Conservation (phyloP, 148 eudicot genomes). For the Rhododendron molle region DNA sequence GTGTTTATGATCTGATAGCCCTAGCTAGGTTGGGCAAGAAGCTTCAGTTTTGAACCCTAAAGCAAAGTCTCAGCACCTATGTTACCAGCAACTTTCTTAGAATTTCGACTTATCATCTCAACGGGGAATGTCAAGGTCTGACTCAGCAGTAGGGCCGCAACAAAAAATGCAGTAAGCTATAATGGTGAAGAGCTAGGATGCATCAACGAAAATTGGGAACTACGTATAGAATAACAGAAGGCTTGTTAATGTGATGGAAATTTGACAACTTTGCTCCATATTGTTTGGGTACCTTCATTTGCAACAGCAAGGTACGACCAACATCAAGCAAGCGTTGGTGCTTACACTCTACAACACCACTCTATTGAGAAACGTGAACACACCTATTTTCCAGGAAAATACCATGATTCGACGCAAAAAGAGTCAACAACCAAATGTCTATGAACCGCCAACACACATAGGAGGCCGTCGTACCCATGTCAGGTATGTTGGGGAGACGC, state of each 20-base stretch:
- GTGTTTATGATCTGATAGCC: neutral
- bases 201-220: neutral
- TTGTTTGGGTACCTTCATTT: neutral
- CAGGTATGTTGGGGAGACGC: neutral
- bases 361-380: neutral
- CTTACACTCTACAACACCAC: neutral
- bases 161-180: neutral
- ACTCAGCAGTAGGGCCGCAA: neutral
- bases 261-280: neutral
- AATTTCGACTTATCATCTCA: neutral
- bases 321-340: neutral
- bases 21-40: neutral
- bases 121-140: neutral
- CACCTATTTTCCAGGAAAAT: neutral
- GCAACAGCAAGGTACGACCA: neutral
- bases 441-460: neutral
- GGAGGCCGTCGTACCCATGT: neutral
- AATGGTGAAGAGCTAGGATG: neutral
- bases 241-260: neutral
- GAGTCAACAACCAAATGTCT: neutral
- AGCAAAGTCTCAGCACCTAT: neutral
- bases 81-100: neutral
- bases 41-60: neutral
- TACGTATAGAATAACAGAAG: neutral
- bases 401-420: neutral